phyloP scores from a whole-genome alignment of 306 rosid genomes.

The Quercus suber region DNA sequence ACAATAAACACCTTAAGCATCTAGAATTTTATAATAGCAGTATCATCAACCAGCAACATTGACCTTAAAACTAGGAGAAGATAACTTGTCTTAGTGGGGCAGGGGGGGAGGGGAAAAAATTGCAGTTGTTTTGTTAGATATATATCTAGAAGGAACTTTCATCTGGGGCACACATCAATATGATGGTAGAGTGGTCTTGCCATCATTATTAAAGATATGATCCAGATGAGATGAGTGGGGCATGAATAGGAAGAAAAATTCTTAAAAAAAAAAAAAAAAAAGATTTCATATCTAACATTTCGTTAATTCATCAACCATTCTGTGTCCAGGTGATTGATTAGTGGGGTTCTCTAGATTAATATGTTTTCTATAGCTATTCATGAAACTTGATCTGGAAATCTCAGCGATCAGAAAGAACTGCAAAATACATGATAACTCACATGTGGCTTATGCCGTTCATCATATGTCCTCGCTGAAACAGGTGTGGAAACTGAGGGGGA shows the following conservation, averaged over 20 bases:
- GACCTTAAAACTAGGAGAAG: background rate
- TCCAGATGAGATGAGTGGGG: background rate
- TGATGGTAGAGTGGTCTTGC: constrained; percentile 16
- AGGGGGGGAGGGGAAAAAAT: background rate
- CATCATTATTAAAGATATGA: constrained; percentile 10
- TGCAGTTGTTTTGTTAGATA: background rate
- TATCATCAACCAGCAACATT: background rate
- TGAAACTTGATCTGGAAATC: constrained; percentile 12
- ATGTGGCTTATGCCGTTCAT: constrained; percentile 51
- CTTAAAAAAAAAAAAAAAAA: background rate
- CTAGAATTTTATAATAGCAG: background rate
- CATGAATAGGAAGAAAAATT: background rate
- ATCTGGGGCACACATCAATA: constrained; percentile 10
- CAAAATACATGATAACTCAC: constrained; percentile 43
- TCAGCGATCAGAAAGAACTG: constrained; percentile 13
- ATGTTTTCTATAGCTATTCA: background rate
- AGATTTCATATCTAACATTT: background rate
- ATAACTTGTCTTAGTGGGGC: no score
- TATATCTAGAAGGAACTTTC: background rate
- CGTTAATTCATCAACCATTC: background rate
- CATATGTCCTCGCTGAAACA: constrained; percentile 59
- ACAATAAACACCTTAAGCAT: constrained; percentile 7
- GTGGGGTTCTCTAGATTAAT: background rate
- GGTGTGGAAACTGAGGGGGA: constrained; percentile 71
- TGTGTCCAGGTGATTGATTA: background rate